Conservation (phyloP, 495 filamentous ascomycete species). For the Neurospora sp. region DNA sequence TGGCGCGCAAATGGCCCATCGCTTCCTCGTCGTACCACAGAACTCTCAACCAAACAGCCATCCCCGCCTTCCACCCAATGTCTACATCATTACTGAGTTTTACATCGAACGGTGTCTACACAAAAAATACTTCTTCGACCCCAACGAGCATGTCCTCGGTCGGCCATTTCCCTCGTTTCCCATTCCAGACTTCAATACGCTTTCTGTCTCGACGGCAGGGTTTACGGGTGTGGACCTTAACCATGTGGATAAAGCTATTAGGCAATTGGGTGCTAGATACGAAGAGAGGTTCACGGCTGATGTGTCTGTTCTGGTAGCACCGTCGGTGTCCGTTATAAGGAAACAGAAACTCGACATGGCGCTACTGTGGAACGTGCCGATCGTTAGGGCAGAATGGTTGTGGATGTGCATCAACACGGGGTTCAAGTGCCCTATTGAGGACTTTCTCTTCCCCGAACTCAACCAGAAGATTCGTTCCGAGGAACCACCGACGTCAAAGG, state of each 20-base stretch:
- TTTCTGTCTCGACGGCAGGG: slow-evolving; percentile 69
- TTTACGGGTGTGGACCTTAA: slow-evolving; percentile 78
- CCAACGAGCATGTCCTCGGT: slow-evolving; percentile 60
- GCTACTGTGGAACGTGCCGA: slow-evolving; percentile 59
- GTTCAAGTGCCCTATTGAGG: slow-evolving; percentile 25
- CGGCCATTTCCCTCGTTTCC: slow-evolving; percentile 62
- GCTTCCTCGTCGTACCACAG: slow-evolving; percentile 44
- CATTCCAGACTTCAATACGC: slow-evolving; percentile 52
- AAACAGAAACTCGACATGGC: slow-evolving; percentile 73
- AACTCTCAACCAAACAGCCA: slow-evolving; percentile 28
- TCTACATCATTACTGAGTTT: slow-evolving; percentile 69
- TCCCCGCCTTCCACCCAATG: slow-evolving; percentile 24
- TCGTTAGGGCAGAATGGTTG: slow-evolving; percentile 72
- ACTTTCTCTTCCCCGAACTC: slow-evolving; percentile 27
- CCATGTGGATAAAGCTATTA: slow-evolving; percentile 66
- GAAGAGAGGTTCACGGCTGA: slow-evolving; percentile 59
- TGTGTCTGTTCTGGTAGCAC: slow-evolving; percentile 61
- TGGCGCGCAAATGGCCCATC: slow-evolving; percentile 17
- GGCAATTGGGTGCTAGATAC: slow-evolving; percentile 68
- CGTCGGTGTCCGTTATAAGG: slow-evolving; percentile 40
- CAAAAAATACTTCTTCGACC: slow-evolving; percentile 57
- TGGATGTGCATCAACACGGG: slow-evolving; percentile 59
- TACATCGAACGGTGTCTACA: slow-evolving; percentile 86
- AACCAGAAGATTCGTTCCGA: slow-evolving; percentile 15
- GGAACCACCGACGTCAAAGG: not conserved